Conservation (phyloP, 768 basidiomycete species). For the Boletus sensibilis region DNA sequence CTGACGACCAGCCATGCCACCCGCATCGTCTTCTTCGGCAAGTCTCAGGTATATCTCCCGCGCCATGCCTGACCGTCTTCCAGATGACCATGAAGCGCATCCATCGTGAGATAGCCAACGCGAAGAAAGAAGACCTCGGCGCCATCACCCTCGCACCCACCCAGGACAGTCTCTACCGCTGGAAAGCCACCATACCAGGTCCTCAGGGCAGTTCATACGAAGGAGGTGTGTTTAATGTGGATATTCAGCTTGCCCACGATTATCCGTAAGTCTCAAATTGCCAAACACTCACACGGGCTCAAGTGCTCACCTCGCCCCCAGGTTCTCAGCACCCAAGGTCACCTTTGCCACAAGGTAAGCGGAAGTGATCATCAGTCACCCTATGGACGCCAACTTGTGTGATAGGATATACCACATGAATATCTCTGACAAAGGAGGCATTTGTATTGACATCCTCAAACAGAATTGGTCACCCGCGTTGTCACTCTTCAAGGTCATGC, state of each 20-base stretch:
- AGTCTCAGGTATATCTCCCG: not conserved
- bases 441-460: slow-evolving; percentile 91
- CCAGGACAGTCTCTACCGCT: slow-evolving; percentile 63
- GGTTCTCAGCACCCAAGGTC: slow-evolving; percentile 80
- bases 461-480: slow-evolving; percentile 93
- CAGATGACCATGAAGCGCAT: slow-evolving; percentile 79
- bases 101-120: slow-evolving; percentile 75
- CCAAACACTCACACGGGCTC: slow-evolving; percentile 1
- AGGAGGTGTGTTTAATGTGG: slow-evolving; percentile 69
- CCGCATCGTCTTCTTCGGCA: slow-evolving; percentile 24
- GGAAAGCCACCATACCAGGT: slow-evolving; percentile 78
- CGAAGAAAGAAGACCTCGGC: slow-evolving; percentile 82
- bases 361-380: not conserved
- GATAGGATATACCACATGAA: slow-evolving; percentile 88
- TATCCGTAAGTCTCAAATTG: slow-evolving; percentile 58
- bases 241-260: slow-evolving; percentile 64
- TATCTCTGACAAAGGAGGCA: slow-evolving; percentile 72
- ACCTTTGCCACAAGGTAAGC: slow-evolving; percentile 68
- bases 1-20: slow-evolving; percentile 23
- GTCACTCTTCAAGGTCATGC: slow-evolving; percentile 91
- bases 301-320: slow-evolving; percentile 26
- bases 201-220: slow-evolving; percentile 83
- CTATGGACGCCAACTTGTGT: not conserved
- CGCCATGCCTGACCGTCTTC: slow-evolving; percentile 4
- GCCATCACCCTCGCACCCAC: slow-evolving; percentile 65